Conservation (phyloP, 768 basidiomycete genomes). For the Macrolepiota albuminosa region DNA sequence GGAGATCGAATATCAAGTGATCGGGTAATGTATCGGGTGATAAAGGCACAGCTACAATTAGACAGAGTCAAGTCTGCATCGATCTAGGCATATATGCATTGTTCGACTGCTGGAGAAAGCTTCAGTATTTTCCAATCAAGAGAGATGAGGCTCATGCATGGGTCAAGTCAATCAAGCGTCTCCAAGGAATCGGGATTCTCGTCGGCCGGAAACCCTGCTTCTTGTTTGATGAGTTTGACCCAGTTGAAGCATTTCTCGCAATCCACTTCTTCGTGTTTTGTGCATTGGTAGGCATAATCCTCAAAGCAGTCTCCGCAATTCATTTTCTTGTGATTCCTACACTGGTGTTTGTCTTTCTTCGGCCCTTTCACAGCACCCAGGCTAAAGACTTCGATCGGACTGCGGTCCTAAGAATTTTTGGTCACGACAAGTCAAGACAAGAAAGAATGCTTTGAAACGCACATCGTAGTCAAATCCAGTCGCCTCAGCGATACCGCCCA, state of each 20-base stretch:
- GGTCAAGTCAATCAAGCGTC: not conserved
- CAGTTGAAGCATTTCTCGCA: constrained; percentile 32
- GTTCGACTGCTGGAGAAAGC: not conserved
- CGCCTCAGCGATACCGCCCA: constrained; percentile 16
- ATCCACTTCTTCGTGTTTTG: constrained; percentile 22
- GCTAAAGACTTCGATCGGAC: constrained; percentile 16
- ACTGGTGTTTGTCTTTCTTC: constrained; percentile 18
- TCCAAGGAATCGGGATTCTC: not conserved
- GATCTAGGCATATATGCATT: too few species aligned
- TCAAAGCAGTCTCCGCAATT: constrained; percentile 28
- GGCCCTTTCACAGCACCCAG: constrained; percentile 16
- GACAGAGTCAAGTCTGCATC: too few species aligned
- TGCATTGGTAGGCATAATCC: constrained; percentile 19
- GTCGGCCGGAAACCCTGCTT: constrained; percentile 20
- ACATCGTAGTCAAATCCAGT: constrained; percentile 18
- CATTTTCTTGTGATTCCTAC: constrained; percentile 21
- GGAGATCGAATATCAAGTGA: too few species aligned
- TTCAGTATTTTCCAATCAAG: not conserved
- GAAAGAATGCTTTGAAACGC: not conserved
- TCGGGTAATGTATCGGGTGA: too few species aligned
- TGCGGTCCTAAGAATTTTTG: constrained; percentile 13
- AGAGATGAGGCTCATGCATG: not conserved
- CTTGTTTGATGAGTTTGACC: constrained; percentile 24
- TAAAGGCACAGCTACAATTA: too few species aligned
- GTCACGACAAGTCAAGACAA: not conserved